Evolutionary conservation across 2,329 filamentous ascomycete species (phyloP).

Genomic region (Calonectria ilicicola): DNA sequence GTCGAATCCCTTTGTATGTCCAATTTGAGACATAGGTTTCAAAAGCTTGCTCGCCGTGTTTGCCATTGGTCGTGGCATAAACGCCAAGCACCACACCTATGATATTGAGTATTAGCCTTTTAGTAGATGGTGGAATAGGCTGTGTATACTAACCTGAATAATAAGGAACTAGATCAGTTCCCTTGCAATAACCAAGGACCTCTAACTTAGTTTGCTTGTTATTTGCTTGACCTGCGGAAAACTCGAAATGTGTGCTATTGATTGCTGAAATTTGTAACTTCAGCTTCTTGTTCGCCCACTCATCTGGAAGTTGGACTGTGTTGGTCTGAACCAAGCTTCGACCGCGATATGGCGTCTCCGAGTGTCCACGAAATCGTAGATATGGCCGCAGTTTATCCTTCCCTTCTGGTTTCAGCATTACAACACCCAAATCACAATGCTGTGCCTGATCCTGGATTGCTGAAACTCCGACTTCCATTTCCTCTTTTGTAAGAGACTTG

Average conservation of each 20-base stretch:
- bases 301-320: not conserved
- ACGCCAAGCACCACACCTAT: not conserved
- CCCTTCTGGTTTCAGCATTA: not conserved
- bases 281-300: not conserved
- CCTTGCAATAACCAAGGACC: not conserved
- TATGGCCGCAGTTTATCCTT: not conserved
- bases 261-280: not conserved
- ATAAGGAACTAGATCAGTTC: not conserved
- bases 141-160: not conserved
- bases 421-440: not conserved
- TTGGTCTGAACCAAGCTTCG: not conserved
- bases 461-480: not conserved
- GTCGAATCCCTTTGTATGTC: not conserved
- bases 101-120: not conserved
- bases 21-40: not conserved
- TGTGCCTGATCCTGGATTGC: not conserved
- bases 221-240: not conserved
- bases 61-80: not conserved
- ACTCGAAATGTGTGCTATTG: not conserved
- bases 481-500: not conserved
- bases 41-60: not conserved
- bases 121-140: not conserved
- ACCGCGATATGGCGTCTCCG: not conserved
- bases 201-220: not conserved
- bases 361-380: not conserved